Percentiles rank a stretch among this genome's conserved stretches.
phyloP scores from a whole-genome alignment of 768 basidiomycete species.

The Thelephora ganbajun region DNA sequence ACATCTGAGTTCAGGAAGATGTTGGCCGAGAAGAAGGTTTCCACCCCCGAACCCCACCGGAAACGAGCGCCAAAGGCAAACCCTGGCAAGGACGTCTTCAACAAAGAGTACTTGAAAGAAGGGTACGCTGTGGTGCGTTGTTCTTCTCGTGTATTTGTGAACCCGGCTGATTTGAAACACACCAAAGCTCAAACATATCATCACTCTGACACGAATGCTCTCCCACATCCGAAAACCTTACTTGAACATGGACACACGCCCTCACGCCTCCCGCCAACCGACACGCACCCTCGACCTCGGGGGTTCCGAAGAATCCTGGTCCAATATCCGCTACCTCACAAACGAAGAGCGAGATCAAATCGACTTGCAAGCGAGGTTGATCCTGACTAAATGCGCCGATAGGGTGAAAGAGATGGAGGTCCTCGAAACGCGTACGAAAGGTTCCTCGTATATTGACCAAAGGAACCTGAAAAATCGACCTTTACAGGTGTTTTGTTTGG shows the following conservation, averaged over 20 bases:
- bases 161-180: slow-evolving; percentile 1
- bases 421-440: slow-evolving; percentile 69
- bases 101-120: slow-evolving; percentile 59
- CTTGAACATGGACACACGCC: slow-evolving; percentile 58
- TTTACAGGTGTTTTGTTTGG: not conserved
- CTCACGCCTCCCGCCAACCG: slow-evolving; percentile 35
- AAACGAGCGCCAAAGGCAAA: slow-evolving; percentile 19
- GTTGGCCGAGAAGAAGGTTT: slow-evolving; percentile 31
- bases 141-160: not conserved
- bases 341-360: slow-evolving; percentile 95
- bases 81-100: slow-evolving; percentile 26
- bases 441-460: slow-evolving; percentile 5
- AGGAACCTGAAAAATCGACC: slow-evolving; percentile 5
- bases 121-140: slow-evolving; percentile 53
- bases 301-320: slow-evolving; percentile 37
- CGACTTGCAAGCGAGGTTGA: slow-evolving; percentile 80
- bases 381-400: slow-evolving; percentile 76
- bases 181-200: slow-evolving; percentile 57
- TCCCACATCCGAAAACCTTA: slow-evolving; percentile 72
- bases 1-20: slow-evolving; percentile 48
- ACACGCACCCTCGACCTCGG: slow-evolving; percentile 41
- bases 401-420: slow-evolving; percentile 80
- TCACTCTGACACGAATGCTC: slow-evolving; percentile 59
- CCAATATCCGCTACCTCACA: slow-evolving; percentile 53
- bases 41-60: slow-evolving; percentile 31